Evolutionary conservation across 306 rosid genomes (phyloP), one percentile per base, ranked within the genome.

Genomic region (Argentina anserina): DNA sequence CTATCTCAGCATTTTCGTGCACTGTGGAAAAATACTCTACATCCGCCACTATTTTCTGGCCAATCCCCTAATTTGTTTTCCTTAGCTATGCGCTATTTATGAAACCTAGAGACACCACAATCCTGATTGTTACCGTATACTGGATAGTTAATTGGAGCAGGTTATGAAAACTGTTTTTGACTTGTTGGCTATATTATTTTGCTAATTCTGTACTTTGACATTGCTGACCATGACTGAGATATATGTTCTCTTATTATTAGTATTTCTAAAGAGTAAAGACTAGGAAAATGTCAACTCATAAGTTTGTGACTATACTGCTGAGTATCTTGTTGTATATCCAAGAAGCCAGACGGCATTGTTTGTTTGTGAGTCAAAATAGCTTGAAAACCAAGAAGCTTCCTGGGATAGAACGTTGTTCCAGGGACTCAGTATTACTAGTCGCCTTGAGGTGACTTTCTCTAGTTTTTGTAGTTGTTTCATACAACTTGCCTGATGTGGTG

Each of bases 341-440:
- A n/a, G 43, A 49, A 12, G 15, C 13, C 59, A 79, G 20, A 50
- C 47, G 29, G 9, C 25, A 47, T n/a, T 26, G 14, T 34, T 23
- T 52, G 7, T 18, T 39, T 33, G 31, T 70, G 59, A 37, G 58
- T 45, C 9, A 26, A 45, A 69, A 28, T 28, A 21, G 55, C 25
- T 64, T 5, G 75, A 69, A 9, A 42, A 42, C 17, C 46, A 28
- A 67, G 6, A 5, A 14, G 47, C 36, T 9, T 39, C 26, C 23
- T 56, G 65, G 65, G 72, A 61, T 64, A 43, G 66, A 17, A 72
- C 25, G 64, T 37, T 77, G 58, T 25, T 45, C 64, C 71, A 31
- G 28, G 55, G 53, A 9, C 25, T 23, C n/a, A n/a, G 18, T n/a
- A 50, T 34, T 29, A 55, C 28, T 65, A 43, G 70, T 12, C 4